Conservation (phyloP, 768 basidiomycete genomes). For the Asterophora lycoperdoides region DNA sequence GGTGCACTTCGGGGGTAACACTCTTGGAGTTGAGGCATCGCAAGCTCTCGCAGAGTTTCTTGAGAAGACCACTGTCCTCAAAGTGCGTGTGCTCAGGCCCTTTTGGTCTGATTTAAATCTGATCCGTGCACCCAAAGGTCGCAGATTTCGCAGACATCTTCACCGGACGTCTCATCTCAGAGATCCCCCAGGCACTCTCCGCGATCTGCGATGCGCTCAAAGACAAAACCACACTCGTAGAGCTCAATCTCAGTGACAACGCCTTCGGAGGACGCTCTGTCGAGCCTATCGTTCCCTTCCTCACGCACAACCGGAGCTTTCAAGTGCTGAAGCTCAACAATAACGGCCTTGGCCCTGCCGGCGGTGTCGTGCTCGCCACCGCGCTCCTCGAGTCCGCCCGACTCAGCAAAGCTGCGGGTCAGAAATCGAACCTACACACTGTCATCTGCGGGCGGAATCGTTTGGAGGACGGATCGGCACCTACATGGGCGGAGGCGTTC, state of each 20-base stretch:
- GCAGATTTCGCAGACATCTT: slow-evolving; percentile 98
- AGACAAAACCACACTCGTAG: slow-evolving; percentile 73
- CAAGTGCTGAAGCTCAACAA: slow-evolving; percentile 89
- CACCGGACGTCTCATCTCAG: slow-evolving; percentile 91
- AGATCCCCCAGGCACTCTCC: slow-evolving; percentile 87
- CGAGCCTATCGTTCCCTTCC: slow-evolving; percentile 88
- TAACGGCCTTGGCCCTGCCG: slow-evolving; percentile 91
- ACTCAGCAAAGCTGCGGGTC: slow-evolving; percentile 60
- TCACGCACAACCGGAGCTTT: slow-evolving; percentile 77
- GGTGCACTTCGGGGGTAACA: slow-evolving; percentile 92
- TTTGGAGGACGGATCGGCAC: slow-evolving; percentile 86
- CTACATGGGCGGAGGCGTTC: slow-evolving; percentile 84
- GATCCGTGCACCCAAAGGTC: slow-evolving; percentile 47
- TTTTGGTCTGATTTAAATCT: not conserved
- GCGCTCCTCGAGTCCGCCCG: slow-evolving; percentile 77
- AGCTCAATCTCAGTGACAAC: slow-evolving; percentile 92
- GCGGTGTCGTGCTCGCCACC: slow-evolving; percentile 79
- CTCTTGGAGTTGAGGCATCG: slow-evolving; percentile 88
- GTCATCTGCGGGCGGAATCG: slow-evolving; percentile 95
- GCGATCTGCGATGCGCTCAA: slow-evolving; percentile 87
- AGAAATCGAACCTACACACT: slow-evolving; percentile 65
- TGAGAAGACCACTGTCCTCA: slow-evolving; percentile 58
- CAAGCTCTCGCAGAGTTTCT: slow-evolving; percentile 79
- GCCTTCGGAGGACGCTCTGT: slow-evolving; percentile 95
- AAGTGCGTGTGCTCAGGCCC: slow-evolving; percentile 44